Base-by-base conservation (phyloP, 208 protist species). In the Trypanosoma avium region DNA sequence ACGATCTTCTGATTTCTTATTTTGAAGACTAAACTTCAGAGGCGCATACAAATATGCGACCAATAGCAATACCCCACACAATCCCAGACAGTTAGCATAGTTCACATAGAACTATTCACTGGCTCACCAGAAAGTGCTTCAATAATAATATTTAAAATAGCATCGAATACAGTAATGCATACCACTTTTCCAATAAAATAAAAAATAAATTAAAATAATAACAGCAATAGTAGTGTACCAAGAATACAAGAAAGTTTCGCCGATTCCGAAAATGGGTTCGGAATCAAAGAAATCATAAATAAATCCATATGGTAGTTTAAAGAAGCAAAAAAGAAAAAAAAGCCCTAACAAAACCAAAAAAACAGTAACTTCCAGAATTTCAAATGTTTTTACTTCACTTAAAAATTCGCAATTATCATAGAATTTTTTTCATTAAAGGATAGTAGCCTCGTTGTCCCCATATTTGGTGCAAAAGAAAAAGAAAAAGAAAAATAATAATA, bases 241-340 rank as follows among this genome's bases (percentile, higher is more conserved):
- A 88, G 66, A 38, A 70, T 6, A 49, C 0, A 54, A 70, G 0
- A 54, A 60, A 4, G 72, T 22, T 36, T 32, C 61, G 64, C 75
- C 72, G 3, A 88, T 33, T 35, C 62, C 59, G 52, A 88, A 84
- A 0, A 68, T 32, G 12, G 73, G 3, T 21, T 80, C 82, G 13
- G 82, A 78, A 17, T 78, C 82, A 15, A 70, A 45, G 17, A 69
- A 67, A 57, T 88, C 78, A 55, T 75, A 88, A 42, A 88, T 75
- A 48, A 82, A 62, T 21, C 72, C 77, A 72, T 80, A 88, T 13
- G 82, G 82, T n/a, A 88, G 73, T 29, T 75, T 81, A 32, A 83
- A 80, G 61, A 82, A 88, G 59, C 75, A 82, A 52, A 84, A 88
- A 12, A 88, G n/a, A n/a, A n/a, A n/a, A n/a, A n/a, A n/a, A n/a